Percentiles rank a stretch among this genome's conserved stretches.
phyloP scores from a whole-genome alignment of 1,284 basidiomycete species.

The Pyrrhoderma noxium region DNA sequence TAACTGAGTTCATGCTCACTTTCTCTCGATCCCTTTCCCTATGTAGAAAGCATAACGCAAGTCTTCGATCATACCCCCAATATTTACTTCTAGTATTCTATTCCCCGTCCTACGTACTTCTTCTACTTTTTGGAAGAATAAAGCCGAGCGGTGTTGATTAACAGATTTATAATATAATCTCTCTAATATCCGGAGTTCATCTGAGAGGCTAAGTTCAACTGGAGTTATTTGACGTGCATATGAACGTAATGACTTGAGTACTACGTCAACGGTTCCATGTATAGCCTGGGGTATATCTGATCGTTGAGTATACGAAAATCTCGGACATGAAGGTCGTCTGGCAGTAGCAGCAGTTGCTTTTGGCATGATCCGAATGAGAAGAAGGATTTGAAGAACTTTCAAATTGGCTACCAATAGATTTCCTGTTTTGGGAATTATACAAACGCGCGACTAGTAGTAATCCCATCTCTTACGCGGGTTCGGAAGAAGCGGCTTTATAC shows the following conservation, averaged over 20 bases:
- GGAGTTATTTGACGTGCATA: conserved; percentile 44
- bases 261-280: conserved; percentile 41
- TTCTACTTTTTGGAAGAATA: conserved; percentile 61
- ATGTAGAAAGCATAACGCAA: conserved; percentile 52
- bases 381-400: conserved; percentile 22
- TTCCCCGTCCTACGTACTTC: conserved; percentile 54
- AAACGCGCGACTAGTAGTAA: too few relatives aligned
- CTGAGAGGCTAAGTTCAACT: conserved; percentile 35
- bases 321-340: conserved; percentile 4
- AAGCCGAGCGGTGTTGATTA: conserved; percentile 65
- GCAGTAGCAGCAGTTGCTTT: conserved; percentile 22
- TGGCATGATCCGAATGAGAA: neutral
- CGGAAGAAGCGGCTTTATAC: too few relatives aligned
- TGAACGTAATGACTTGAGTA: conserved; percentile 54
- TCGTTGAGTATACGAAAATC: conserved; percentile 28
- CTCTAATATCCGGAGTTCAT: conserved; percentile 56
- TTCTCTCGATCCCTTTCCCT: conserved; percentile 32
- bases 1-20: conserved; percentile 31
- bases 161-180: conserved; percentile 72
- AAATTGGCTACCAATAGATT: too few relatives aligned
- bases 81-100: conserved; percentile 38
- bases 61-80: conserved; percentile 37
- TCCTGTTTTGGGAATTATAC: too few relatives aligned
- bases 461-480: too few relatives aligned
- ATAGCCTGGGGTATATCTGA: conserved; percentile 29